Conservation (phyloP, 768 basidiomycete genomes). For the Cyclocybe cylindracea region DNA sequence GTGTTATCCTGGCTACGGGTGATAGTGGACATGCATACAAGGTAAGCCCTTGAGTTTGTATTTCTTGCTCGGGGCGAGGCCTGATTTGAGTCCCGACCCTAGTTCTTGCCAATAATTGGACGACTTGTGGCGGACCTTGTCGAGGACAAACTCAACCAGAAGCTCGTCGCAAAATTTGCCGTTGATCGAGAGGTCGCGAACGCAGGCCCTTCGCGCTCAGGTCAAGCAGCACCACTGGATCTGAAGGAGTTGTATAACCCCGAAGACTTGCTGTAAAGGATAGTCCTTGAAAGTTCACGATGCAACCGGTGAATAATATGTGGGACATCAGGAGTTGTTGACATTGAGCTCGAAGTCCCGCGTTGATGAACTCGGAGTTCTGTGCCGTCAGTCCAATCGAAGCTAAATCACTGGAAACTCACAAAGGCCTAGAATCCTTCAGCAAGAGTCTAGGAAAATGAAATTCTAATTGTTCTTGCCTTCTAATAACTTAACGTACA, state of each 20-base stretch:
- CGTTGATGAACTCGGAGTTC: too few relatives aligned
- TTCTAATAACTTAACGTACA: background rate
- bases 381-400: too few relatives aligned
- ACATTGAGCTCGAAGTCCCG: too few relatives aligned
- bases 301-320: background rate
- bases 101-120: conserved; percentile 91
- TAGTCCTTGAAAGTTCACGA: background rate
- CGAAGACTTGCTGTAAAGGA: conserved; percentile 37
- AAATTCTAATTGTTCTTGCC: background rate
- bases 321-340: too few relatives aligned
- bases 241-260: conserved; percentile 49
- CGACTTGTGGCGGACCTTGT: conserved; percentile 72
- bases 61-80: background rate
- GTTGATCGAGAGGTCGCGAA: conserved; percentile 45
- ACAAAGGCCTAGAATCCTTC: too few relatives aligned
- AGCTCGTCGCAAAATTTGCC: conserved; percentile 61
- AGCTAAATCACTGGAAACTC: too few relatives aligned
- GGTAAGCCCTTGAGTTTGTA: conserved; percentile 35
- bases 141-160: conserved; percentile 58
- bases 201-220: conserved; percentile 35
- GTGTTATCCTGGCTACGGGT: conserved; percentile 79
- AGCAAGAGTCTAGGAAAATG: too few relatives aligned
- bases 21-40: conserved; percentile 91
- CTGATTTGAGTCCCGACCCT: conserved; percentile 2
- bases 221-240: conserved; percentile 39